These are phyloP conservation scores for Eucommia ulmoides DNA, from an alignment of 257 asterid species.

Conservation along the genomic window DNA sequence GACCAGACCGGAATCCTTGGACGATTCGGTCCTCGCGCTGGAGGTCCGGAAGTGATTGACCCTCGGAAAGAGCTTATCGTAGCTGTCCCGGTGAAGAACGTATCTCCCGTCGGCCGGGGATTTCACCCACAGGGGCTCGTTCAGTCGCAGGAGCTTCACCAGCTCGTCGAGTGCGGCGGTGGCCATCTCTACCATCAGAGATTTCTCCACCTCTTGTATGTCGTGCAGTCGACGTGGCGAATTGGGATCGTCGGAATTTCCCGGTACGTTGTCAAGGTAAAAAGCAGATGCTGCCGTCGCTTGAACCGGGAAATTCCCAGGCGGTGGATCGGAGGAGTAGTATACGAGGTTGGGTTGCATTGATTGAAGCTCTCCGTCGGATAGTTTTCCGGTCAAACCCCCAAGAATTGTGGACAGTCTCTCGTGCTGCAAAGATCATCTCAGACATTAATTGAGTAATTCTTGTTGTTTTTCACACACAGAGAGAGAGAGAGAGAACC, in stretches of 20 bases:
- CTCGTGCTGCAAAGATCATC: slow-evolving; percentile 25
- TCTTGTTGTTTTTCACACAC: neutral
- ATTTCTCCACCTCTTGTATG: slow-evolving; percentile 21
- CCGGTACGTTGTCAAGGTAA: slow-evolving; percentile 9
- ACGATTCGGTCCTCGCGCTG: slow-evolving; percentile 53
- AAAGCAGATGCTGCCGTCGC: slow-evolving; percentile 10
- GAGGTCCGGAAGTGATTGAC: slow-evolving; percentile 16
- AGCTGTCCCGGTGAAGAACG: slow-evolving; percentile 30
- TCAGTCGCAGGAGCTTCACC: slow-evolving; percentile 30
- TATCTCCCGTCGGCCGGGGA: slow-evolving; percentile 29
- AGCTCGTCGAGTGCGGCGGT: slow-evolving; percentile 43
- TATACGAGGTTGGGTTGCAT: slow-evolving; percentile 10
- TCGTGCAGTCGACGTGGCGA: slow-evolving; percentile 9
- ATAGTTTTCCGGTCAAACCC: slow-evolving; percentile 20
- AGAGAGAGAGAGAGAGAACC: slow-evolving; percentile 15
- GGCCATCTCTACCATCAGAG: slow-evolving; percentile 24
- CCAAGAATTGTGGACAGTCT: slow-evolving; percentile 18
- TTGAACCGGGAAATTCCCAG: slow-evolving; percentile 11
- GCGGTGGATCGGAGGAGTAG: slow-evolving; percentile 7
- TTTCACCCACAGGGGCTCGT: slow-evolving; percentile 53
- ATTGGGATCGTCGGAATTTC: slow-evolving; percentile 8
- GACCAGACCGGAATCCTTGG: slow-evolving; percentile 50
- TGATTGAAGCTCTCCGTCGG: slow-evolving; percentile 1
- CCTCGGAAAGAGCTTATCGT: slow-evolving; percentile 42
- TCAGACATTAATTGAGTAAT: neutral